Base-by-base conservation (phyloP, 352 stramenopile species). In the Achlya hypogyna region DNA sequence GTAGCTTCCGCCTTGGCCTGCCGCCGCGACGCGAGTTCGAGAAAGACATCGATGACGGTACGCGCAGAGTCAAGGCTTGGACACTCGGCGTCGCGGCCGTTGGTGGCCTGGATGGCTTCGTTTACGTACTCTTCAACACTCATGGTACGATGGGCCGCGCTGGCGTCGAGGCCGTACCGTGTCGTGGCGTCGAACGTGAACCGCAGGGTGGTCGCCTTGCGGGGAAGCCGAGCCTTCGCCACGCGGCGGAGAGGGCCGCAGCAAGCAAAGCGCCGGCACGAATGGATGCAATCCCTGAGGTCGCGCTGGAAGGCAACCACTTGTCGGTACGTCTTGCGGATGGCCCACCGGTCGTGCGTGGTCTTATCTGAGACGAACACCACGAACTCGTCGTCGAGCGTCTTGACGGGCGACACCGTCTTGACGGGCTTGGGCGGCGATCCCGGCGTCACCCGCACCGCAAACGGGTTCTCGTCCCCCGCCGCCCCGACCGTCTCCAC, bases 321-420 rank as follows among this genome's bases (percentile, higher is more conserved):
- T 43, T 91, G 78, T 54, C 25, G 60, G 1, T 73, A 76, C 6
- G 74, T 75, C 63, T 89, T 91, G 53, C 53, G 65, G 56, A 91
- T 58, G 35, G 91, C 82, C 81, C 81, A 93, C 53, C 87, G 88
- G 64, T 86, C 78, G 47, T 70, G 73, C 56, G 86, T 73, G 31
- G 80, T 70, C 47, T 71, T 76, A 71, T 93, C 80, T n/a, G 77
- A 87, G 51, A 93, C 78, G 71, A 89, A 93, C 18, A 90, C 29
- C 23, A 93, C 81, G 29, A 89, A 86, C 53, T 78, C 32, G 12
- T 18, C 34, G 22, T 65, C 38, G 64, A 32, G 4, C 34, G 66
- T 27, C 43, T 73, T 62, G 25, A 65, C 63, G 32, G 68, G 63
- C 18, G 68, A 71, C 8, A 62, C 42, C 27, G 49, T 73, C 47